Evolutionary conservation across 345 rosid genomes (phyloP), one percentile per base, ranked within the genome.

Genomic region (Orychophragmus violaceus): DNA sequence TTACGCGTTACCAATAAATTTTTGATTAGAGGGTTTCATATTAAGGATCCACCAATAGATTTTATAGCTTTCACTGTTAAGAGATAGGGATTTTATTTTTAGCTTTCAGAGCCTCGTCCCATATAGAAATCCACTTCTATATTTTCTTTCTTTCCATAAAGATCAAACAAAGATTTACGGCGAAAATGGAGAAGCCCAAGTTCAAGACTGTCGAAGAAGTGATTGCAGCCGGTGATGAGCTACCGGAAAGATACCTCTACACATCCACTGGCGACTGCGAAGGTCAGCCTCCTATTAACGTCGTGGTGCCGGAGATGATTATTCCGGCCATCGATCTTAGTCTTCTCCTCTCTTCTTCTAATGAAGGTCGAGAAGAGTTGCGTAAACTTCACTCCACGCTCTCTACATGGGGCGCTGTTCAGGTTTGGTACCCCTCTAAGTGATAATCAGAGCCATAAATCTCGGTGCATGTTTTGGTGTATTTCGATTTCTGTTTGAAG

Each of bases 321-420:
- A 62, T 81, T 62, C 87, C 85, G 14, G 70, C 66, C 22, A 69
- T 88, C n/a, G n/a, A n/a, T n/a, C n/a, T n/a, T n/a, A n/a, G n/a
- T n/a, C n/a, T n/a, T n/a, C n/a, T n/a, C n/a, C 5, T 77, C 27
- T 80, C 87, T 63, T 64, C 83, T 28, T 77, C 81, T 35, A 11
- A 52, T 7, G 59, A 65, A 1, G 82, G 82, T 56, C n/a, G 22
- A 3, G 57, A 68, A 32, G 85, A 85, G 54, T 78, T 82, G 12
- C 68, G 59, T 36, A 85, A 85, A 35, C 87, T 88, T 62, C 75
- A 70, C 39, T 66, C 62, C 4, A n/a, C n/a, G n/a, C n/a, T n/a
- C n/a, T n/a, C n/a, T n/a, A n/a, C n/a, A n/a, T n/a, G n/a, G n/a
- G n/a, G 84, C 86, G 14, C 87, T 91, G 77, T 88, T 59, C 89